These are phyloP conservation scores for Hypsizygus ulmarius DNA, from an alignment of 1,284 basidiomycete species.

Conservation along the genomic window DNA sequence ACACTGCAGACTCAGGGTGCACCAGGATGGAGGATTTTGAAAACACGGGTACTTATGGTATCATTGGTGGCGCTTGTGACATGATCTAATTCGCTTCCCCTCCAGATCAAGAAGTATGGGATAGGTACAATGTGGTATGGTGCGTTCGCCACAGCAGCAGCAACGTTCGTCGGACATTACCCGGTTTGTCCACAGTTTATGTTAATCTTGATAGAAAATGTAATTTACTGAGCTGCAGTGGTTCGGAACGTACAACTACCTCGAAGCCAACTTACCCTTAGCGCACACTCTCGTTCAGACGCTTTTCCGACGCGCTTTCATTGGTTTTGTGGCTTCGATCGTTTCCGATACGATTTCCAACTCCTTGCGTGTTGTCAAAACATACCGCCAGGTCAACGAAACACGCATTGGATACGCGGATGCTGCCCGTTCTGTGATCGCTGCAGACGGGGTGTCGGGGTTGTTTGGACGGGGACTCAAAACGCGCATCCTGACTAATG, in stretches of 20 bases:
- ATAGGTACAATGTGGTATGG: conserved; percentile 83
- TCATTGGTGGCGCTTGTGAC: background rate
- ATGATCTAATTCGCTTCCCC: background rate
- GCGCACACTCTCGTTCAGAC: conserved; percentile 54
- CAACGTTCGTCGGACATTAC: conserved; percentile 90
- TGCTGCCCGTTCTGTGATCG: conserved; percentile 66
- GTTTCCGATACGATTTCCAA: conserved; percentile 83
- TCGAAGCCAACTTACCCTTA: conserved; percentile 60
- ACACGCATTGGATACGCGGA: conserved; percentile 71
- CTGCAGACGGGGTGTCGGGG: conserved; percentile 61
- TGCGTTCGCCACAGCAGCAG: conserved; percentile 83
- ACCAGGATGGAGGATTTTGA: conserved; percentile 62
- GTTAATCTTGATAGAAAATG: background rate
- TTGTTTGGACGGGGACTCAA: conserved; percentile 81
- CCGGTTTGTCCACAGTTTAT: conserved; percentile 43
- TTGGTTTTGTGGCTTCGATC: conserved; percentile 82
- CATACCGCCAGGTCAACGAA: conserved; percentile 86
- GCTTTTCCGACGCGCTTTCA: conserved; percentile 77
- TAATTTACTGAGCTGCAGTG: conserved; percentile 39
- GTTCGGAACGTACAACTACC: conserved; percentile 84
- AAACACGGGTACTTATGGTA: conserved; percentile 49
- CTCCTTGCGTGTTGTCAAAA: conserved; percentile 88
- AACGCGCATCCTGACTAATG: conserved; percentile 82
- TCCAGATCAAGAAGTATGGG: conserved; percentile 70
- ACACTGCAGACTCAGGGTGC: conserved; percentile 87